Percentiles rank a stretch among this genome's conserved stretches.
phyloP scores from a whole-genome alignment of 2,329 filamentous ascomycete genomes.

The Drechmeria coniospora region DNA sequence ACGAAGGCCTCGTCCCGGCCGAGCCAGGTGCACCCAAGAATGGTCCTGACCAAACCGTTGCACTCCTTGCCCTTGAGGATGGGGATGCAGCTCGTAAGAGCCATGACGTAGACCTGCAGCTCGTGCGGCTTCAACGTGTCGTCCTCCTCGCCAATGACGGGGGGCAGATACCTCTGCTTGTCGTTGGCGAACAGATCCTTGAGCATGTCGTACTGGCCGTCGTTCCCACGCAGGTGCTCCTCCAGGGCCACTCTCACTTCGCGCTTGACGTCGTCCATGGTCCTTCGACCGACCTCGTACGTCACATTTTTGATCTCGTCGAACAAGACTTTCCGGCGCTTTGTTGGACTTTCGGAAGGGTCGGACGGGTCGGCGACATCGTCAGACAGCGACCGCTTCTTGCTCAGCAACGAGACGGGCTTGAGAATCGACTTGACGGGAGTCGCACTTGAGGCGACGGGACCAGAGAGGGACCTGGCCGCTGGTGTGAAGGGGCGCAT shows the following conservation, averaged over 20 bases:
- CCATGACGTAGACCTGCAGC: slow-evolving; percentile 44
- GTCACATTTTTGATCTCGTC: slow-evolving; percentile 42
- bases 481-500: slow-evolving; percentile 21
- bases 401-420: slow-evolving; percentile 27
- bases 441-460: slow-evolving; percentile 18
- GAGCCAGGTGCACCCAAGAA: slow-evolving; percentile 49
- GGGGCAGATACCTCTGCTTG: slow-evolving; percentile 22
- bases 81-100: slow-evolving; percentile 46
- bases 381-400: slow-evolving; percentile 28
- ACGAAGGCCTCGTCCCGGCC: slow-evolving; percentile 50
- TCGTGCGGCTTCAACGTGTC: slow-evolving; percentile 37
- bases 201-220: slow-evolving; percentile 44
- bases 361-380: slow-evolving; percentile 23
- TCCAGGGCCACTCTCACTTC: slow-evolving; percentile 41
- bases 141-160: slow-evolving; percentile 27
- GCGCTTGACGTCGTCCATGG: slow-evolving; percentile 38
- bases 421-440: slow-evolving; percentile 40
- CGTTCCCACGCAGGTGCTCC: slow-evolving; percentile 38
- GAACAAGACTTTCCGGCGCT: slow-evolving; percentile 42
- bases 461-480: slow-evolving; percentile 17
- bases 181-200: slow-evolving; percentile 43
- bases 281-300: slow-evolving; percentile 36
- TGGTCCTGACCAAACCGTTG: slow-evolving; percentile 39
- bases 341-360: slow-evolving; percentile 27
- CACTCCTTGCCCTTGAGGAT: slow-evolving; percentile 42